Base-by-base conservation (phyloP, 2,329 filamentous ascomycete species). In the Curvularia lunata region DNA sequence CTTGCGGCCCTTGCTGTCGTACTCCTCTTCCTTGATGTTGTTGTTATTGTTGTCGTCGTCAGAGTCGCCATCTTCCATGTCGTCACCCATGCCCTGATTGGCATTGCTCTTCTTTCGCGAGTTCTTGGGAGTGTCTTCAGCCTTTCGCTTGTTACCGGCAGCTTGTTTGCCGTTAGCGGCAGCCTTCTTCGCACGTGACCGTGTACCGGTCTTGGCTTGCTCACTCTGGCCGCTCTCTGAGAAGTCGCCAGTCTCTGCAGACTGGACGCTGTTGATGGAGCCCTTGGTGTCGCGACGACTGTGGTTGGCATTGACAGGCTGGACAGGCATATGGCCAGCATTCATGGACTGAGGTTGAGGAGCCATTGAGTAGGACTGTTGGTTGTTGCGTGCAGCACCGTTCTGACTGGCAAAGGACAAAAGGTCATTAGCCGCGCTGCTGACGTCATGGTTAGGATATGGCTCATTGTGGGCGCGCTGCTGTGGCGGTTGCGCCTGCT, bases 371-470 rank as follows among this genome's bases (percentile, higher is more conserved):
- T 83, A 79, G 3, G 67, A 57, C 79, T 85, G 82, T 54, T 76
- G 78, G 74, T 82, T 83, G 34, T 82, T 78, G 63, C 88, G 84
- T 45, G 68, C 64, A 25, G 84, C 85, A 55, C 85, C 85, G 53
- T 88, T 87, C 71, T 91, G 88, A 1, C 70, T 74, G 48, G 95
- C 93, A 57, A 99, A 83, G 85, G 97, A 89, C 69, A 92, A 96
- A 0, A 99, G 83, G 28, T 95, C 93, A 74, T 97, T 98, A 50
- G 94, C 95, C 42, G 94, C 95, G 79, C 97, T 94, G 69, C 94
- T 96, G 52, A 87, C 87, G 72, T 97, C 94, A 77, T 96, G 92
- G 41, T 92, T 91, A 57, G 93, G 90, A 72, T 92, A 96, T 4
- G 88, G 85, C 52, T 91, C 89, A 56, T 78, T 78, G 53, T 75